Evolutionary conservation across 495 filamentous ascomycete species (phyloP).

Genomic region (Aspergillus nanangensis): DNA sequence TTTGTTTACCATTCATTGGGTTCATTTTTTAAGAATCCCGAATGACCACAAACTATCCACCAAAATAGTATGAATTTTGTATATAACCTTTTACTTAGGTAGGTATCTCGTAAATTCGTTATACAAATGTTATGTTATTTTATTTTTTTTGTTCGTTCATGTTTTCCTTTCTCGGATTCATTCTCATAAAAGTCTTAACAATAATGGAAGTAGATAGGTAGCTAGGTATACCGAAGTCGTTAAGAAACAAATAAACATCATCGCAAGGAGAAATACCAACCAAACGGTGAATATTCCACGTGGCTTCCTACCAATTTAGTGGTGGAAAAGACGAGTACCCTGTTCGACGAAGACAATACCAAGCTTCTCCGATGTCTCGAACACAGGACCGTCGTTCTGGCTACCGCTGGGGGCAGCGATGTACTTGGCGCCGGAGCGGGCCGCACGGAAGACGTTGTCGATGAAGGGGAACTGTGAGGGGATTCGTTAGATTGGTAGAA

Average conservation of each 20-base stretch:
- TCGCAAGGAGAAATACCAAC: constrained; percentile 1
- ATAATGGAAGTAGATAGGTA: not conserved
- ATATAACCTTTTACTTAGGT: too few species aligned
- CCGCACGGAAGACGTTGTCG: constrained; percentile 92
- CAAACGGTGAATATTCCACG: not conserved
- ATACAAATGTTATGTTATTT: too few species aligned
- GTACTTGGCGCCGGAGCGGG: constrained; percentile 87
- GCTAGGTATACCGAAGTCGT: constrained; percentile 12
- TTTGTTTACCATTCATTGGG: too few species aligned
- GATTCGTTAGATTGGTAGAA: not conserved
- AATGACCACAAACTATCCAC: too few species aligned
- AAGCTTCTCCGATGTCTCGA: constrained; percentile 88
- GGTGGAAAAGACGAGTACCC: constrained; percentile 82
- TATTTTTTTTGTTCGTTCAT: not conserved
- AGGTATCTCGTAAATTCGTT: too few species aligned
- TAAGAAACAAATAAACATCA: constrained; percentile 4
- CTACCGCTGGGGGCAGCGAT: constrained; percentile 89
- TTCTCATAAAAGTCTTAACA: not conserved
- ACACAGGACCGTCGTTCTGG: constrained; percentile 85
- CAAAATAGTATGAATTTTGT: too few species aligned
- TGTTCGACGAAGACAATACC: constrained; percentile 91
- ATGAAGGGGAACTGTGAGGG: constrained; percentile 82
- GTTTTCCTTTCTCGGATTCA: not conserved
- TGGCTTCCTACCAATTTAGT: constrained; percentile 43
- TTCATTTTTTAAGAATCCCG: too few species aligned